A percentile compares a stretch with the other conserved stretches of the same genome.
Evolutionary conservation across 768 basidiomycete species (phyloP).

Genomic region (Lentinula guzmanii): DNA sequence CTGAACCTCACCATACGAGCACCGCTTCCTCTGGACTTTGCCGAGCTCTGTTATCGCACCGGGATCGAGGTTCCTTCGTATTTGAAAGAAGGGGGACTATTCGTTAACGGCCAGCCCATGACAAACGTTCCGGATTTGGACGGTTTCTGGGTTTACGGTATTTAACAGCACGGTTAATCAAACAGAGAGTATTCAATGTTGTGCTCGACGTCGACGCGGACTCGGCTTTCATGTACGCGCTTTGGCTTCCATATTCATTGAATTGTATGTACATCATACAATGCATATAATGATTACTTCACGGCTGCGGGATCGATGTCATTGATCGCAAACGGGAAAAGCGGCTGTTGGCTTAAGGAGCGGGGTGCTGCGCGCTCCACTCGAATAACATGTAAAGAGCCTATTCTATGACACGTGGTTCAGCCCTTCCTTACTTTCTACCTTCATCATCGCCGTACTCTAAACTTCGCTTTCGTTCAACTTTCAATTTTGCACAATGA

Average conservation of each 20-base stretch:
- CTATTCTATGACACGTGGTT: background rate
- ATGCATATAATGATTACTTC: too few species aligned
- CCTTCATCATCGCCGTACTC: background rate
- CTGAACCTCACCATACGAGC: conserved; percentile 49
- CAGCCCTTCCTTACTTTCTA: background rate
- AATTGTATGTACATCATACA: too few species aligned
- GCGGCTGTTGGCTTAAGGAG: too few species aligned
- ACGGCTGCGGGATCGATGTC: too few species aligned
- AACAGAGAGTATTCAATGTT: background rate
- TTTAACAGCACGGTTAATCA: too few species aligned
- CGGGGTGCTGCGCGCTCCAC: background rate
- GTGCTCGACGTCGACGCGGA: too few species aligned
- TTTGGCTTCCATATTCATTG: too few species aligned
- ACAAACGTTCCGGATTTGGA: conserved; percentile 10
- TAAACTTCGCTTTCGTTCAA: background rate
- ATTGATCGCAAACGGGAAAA: too few species aligned
- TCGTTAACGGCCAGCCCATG: conserved; percentile 34
- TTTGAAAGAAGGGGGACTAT: conserved; percentile 39
- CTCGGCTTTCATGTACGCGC: too few species aligned
- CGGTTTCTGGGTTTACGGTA: background rate
- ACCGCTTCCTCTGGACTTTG: conserved; percentile 54
- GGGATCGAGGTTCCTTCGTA: conserved; percentile 32
- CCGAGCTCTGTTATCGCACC: conserved; percentile 39
- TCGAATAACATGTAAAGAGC: background rate
- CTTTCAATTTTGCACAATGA: background rate